Evolutionary conservation across 148 eudicot genomes (phyloP), one percentile per base, ranked within the genome.

Genomic region (Amaranthus hypochondriacus): DNA sequence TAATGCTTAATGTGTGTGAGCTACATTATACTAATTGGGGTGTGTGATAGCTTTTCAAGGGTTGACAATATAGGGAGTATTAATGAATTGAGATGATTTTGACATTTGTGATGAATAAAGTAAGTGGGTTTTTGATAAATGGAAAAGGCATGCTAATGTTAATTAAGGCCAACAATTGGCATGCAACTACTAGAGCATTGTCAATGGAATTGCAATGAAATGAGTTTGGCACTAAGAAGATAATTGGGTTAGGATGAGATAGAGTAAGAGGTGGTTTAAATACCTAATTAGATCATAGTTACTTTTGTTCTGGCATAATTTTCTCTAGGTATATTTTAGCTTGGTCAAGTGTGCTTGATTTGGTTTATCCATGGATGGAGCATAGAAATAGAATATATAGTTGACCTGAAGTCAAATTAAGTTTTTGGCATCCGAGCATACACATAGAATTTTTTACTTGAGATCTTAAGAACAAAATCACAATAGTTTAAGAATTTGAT

Each of bases 1-100:
- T 21, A n/a, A 39, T 58, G 28, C 4, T 51, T 63, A 13, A 18
- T 13, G 9, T 56, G 51, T 56, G 43, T 13, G 42, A 62, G 62
- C 21, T 74, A 42, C 4, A 63, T 74, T 44, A 2, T 56, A 12
- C 9, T 21, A 12, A 75, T 75, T 56, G 53, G 47, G 13, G 70
- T 57, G 56, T 13, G 21, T 39, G 4, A 3, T 62, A 51, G 47
- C 46, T 14, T 39, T n/a, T 54, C 13, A 55, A 56, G 44, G 63
- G 8, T 74, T 56, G 51, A 62, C 0, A 47, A 48, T 44, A 13
- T 47, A 52, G 54, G 48, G 70, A 8, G n/a, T 44, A 3, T 43
- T 73, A 12, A 12, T 9, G 54, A 9, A 39, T 4, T 73, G 9
- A 21, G 69, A 18, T 62, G 42, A n/a, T 73, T 43, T 13, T 43